phyloP scores from a whole-genome alignment of 2,329 filamentous ascomycete genomes.

The Penicillium sp. region DNA sequence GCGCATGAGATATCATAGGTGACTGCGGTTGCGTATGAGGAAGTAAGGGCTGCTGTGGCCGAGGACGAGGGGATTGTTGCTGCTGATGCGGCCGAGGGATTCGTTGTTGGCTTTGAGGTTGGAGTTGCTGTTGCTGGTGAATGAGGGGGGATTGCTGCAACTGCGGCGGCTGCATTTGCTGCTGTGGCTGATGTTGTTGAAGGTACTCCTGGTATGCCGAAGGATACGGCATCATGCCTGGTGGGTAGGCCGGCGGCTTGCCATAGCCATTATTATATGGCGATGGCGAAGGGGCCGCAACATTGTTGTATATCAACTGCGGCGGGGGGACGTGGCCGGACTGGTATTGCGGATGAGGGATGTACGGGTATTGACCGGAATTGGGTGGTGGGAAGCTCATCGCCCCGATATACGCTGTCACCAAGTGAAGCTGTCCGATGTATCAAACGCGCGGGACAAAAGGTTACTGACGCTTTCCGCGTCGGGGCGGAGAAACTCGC shows the following conservation, averaged over 20 bases:
- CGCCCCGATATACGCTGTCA: slow-evolving; percentile 33
- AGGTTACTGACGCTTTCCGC: slow-evolving; percentile 15
- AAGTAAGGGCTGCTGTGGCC: slow-evolving; percentile 13
- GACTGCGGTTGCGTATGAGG: slow-evolving; percentile 28
- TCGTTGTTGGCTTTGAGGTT: slow-evolving; percentile 27
- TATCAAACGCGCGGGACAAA: slow-evolving; percentile 11
- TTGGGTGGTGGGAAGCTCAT: slow-evolving; percentile 46
- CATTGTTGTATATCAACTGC: slow-evolving; percentile 40
- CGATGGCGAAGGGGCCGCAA: slow-evolving; percentile 28
- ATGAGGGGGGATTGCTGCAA: slow-evolving; percentile 18
- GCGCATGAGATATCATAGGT: slow-evolving; percentile 10
- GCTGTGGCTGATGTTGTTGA: slow-evolving; percentile 22
- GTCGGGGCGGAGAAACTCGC: slow-evolving; percentile 34
- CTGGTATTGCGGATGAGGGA: slow-evolving; percentile 37
- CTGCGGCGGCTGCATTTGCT: slow-evolving; percentile 13
- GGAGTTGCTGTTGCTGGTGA: slow-evolving; percentile 36
- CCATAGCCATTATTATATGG: slow-evolving; percentile 32
- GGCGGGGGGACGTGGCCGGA: slow-evolving; percentile 32
- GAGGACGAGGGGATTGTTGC: slow-evolving; percentile 20
- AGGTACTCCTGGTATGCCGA: slow-evolving; percentile 31
- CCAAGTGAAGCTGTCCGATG: slow-evolving; percentile 15
- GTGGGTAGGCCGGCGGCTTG: slow-evolving; percentile 37
- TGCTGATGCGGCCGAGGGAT: slow-evolving; percentile 17
- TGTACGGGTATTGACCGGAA: slow-evolving; percentile 38
- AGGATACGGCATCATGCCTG: slow-evolving; percentile 34